phyloP scores from a whole-genome alignment of 2,329 filamentous ascomycete genomes.

The Phaeosphaeriaceae sp. region DNA sequence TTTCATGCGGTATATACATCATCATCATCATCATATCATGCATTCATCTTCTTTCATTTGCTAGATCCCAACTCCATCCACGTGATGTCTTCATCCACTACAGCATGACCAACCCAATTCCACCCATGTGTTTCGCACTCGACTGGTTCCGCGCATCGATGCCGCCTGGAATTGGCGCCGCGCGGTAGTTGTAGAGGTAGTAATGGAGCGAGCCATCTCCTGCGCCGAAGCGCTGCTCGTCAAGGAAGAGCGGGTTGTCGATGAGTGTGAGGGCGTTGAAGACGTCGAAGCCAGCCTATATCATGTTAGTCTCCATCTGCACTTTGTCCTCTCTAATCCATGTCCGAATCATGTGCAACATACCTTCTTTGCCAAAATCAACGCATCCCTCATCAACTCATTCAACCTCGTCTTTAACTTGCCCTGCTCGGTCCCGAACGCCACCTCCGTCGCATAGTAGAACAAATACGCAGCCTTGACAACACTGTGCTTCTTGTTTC shows the following conservation, averaged over 20 bases:
- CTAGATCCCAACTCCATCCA: background rate
- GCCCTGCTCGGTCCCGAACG: slow-evolving; percentile 64
- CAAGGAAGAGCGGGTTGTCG: slow-evolving; percentile 92
- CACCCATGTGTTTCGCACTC: slow-evolving; percentile 79
- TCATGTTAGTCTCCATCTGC: background rate
- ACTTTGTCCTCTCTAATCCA: background rate
- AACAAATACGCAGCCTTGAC: slow-evolving; percentile 94
- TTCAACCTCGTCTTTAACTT: slow-evolving; percentile 83
- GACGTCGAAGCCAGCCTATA: slow-evolving; percentile 81
- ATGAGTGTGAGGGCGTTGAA: slow-evolving; percentile 94
- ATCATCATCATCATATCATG: slow-evolving; percentile 1
- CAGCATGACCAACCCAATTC: slow-evolving; percentile 88
- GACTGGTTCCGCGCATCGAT: slow-evolving; percentile 80
- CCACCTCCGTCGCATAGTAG: slow-evolving; percentile 90
- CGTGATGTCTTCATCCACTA: slow-evolving; percentile 43
- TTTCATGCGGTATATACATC: background rate
- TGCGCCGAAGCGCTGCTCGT: slow-evolving; percentile 91
- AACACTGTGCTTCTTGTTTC: slow-evolving; percentile 75
- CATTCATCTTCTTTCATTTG: background rate
- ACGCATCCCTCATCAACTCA: slow-evolving; percentile 78
- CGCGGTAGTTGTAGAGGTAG: slow-evolving; percentile 97
- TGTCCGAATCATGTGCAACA: background rate
- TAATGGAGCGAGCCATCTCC: slow-evolving; percentile 96
- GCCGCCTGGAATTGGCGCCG: slow-evolving; percentile 83
- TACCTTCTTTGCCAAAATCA: slow-evolving; percentile 84